A percentile compares a stretch with the other conserved stretches of the same genome.
Evolutionary conservation across 495 filamentous ascomycete genomes (phyloP).

Genomic region (Tuber calosporum): DNA sequence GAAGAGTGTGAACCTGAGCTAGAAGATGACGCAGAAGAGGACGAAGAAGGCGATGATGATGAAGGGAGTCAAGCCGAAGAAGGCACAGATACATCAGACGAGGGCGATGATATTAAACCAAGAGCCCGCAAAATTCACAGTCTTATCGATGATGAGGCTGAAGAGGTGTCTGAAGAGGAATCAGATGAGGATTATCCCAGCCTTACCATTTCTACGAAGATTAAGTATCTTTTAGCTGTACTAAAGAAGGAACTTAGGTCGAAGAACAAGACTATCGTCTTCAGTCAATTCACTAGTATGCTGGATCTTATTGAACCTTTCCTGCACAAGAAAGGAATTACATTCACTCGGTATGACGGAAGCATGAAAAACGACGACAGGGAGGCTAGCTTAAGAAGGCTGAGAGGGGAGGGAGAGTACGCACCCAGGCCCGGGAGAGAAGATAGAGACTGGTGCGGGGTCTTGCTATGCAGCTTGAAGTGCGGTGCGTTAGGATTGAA

Average conservation of each 20-base stretch:
- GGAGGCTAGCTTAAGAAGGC: constrained; percentile 64
- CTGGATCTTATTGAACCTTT: constrained; percentile 93
- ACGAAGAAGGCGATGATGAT: constrained; percentile 24
- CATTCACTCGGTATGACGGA: constrained; percentile 85
- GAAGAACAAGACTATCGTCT: constrained; percentile 90
- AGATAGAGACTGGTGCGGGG: constrained; percentile 49
- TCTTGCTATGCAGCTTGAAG: constrained; percentile 85
- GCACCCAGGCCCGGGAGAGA: constrained; percentile 53
- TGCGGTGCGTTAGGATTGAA: constrained; percentile 91
- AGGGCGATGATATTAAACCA: constrained; percentile 37
- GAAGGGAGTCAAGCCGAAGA: constrained; percentile 39
- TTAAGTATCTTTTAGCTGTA: constrained; percentile 71
- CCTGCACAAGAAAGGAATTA: constrained; percentile 61
- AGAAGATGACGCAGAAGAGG: constrained; percentile 33
- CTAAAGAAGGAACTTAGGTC: constrained; percentile 65
- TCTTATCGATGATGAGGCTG: constrained; percentile 34
- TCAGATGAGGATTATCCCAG: constrained; percentile 37
- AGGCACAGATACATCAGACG: constrained; percentile 42
- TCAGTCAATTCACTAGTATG: constrained; percentile 87
- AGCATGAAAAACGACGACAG: constrained; percentile 89
- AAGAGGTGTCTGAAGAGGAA: constrained; percentile 31
- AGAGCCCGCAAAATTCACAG: constrained; percentile 35
- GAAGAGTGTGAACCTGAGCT: constrained; percentile 44
- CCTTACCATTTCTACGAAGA: constrained; percentile 75
- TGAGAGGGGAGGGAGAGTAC: constrained; percentile 48